These are phyloP conservation scores for Epichloe typhina DNA, from an alignment of 2,329 filamentous ascomycete species.

Conservation along the genomic window DNA sequence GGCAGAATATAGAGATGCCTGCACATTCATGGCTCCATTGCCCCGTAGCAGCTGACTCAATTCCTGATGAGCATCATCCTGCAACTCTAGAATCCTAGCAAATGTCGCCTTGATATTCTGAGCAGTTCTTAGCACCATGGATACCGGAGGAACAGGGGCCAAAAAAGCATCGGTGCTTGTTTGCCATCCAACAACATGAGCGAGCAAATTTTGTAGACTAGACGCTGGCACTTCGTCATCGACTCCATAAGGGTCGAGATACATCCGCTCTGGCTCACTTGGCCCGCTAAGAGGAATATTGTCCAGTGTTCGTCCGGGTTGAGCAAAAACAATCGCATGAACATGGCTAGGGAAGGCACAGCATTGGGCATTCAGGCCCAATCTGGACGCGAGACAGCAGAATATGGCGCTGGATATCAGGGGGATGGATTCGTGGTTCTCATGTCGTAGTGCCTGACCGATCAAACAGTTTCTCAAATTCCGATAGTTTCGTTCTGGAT, in stretches of 20 bases:
- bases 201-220: constrained; percentile 47
- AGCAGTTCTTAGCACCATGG: constrained; percentile 57
- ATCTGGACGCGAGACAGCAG: constrained; percentile 59
- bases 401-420: constrained; percentile 81
- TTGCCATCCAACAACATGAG: constrained; percentile 31
- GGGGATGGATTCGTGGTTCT: constrained; percentile 67
- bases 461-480: constrained; percentile 80
- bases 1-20: constrained; percentile 54
- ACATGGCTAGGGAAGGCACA: constrained; percentile 79
- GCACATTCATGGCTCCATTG: constrained; percentile 29
- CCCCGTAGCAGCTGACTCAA: constrained; percentile 23
- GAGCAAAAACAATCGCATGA: constrained; percentile 60
- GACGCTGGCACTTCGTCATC: constrained; percentile 50
- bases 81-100: constrained; percentile 16
- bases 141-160: constrained; percentile 46
- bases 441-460: constrained; percentile 61
- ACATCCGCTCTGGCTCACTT: constrained; percentile 44
- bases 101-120: constrained; percentile 70
- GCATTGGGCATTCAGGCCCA: constrained; percentile 65
- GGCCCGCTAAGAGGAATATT: constrained; percentile 25
- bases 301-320: constrained; percentile 47
- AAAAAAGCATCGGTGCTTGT: constrained; percentile 39
- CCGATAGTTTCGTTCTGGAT: constrained; percentile 55
- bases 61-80: constrained; percentile 14
- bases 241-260: constrained; percentile 68